Evolutionary conservation across 768 basidiomycete species (phyloP), one percentile per base, ranked within the genome.

Genomic region (Xanthoconium purpureum): DNA sequence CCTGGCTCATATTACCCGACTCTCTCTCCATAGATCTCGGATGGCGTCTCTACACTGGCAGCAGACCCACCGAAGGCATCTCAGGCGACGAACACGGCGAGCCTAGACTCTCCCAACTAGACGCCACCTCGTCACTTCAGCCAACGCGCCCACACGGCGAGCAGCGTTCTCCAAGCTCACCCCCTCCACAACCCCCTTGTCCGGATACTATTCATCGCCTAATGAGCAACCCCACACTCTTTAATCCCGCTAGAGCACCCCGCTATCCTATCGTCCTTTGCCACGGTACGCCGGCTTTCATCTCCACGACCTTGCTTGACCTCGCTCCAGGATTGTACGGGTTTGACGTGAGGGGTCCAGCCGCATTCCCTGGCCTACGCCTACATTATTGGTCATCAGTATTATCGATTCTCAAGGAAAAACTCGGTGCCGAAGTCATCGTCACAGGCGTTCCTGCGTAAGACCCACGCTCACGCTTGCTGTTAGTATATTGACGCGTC

Each of bases 351-450:
- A 84, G 88, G 33, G 94, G 94, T 1, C 93, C 93, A 1, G 77
- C 83, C 0, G 77, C 87, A 12, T 91, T 94, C 64, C 93, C 94
- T 0, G 83, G 85, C 43, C 78, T 95, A 55, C 84, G 90, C 52
- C 81, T 92, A 70, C 93, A 98, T 57, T 99, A 99, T 68, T 99
- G 97, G 97, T 83, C 87, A 0, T 90, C 92, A 55, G 85, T 98
- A 5, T 77, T 98, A 33, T 83, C 80, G 11, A 82, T 95, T 13
- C 79, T 98, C 15, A 81, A 88, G 54, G 79, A 88, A 51, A 88
- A 80, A 59, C 78, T 98, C 13, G 91, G 92, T 14, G 94, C 92
- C 28, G 92, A 98, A 59, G 94, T 98, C n/a, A 84, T 98, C 54
- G 92, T 98, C 17, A 95, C 96, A 0, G 85, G 89, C 1, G 97